These are phyloP conservation scores for Sarocladium kiliense DNA, from an alignment of 2,329 filamentous ascomycete genomes.

Conservation along the genomic window DNA sequence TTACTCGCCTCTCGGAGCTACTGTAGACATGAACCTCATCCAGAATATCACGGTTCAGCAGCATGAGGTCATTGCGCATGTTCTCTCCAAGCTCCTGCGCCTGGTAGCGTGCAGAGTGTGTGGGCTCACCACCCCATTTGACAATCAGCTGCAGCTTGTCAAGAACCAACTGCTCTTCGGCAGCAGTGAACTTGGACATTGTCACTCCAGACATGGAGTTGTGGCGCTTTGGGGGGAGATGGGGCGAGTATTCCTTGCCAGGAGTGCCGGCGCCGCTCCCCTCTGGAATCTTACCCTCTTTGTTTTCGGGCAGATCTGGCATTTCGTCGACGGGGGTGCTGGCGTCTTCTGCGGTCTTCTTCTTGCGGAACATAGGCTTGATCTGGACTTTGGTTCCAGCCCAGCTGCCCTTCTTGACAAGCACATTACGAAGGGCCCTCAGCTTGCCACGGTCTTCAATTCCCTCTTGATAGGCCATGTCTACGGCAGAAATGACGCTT, in stretches of 20 bases:
- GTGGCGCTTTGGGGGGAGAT: slow-evolving; percentile 53
- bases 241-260: slow-evolving; percentile 14
- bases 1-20: slow-evolving; percentile 90
- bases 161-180: slow-evolving; percentile 85
- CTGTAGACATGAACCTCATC: slow-evolving; percentile 94
- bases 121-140: slow-evolving; percentile 98
- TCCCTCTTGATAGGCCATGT: slow-evolving; percentile 69
- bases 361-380: slow-evolving; percentile 97
- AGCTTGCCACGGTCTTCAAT: slow-evolving; percentile 85
- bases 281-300: slow-evolving; percentile 18
- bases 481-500: slow-evolving; percentile 85
- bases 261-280: slow-evolving; percentile 17
- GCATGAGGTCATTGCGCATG: slow-evolving; percentile 88
- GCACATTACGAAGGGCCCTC: slow-evolving; percentile 75
- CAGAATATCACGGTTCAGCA: slow-evolving; percentile 88
- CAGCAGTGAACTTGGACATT: slow-evolving; percentile 88
- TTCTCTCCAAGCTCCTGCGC: slow-evolving; percentile 91
- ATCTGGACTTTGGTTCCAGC: slow-evolving; percentile 97
- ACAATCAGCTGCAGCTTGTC: slow-evolving; percentile 97
- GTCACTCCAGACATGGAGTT: slow-evolving; percentile 88
- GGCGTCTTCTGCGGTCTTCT: slow-evolving; percentile 56
- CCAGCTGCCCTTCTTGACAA: slow-evolving; percentile 90
- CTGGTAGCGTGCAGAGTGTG: slow-evolving; percentile 94
- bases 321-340: slow-evolving; percentile 31
- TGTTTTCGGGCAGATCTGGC: slow-evolving; percentile 22